Percentiles rank a stretch among this genome's conserved stretches.
Evolutionary conservation across 2,329 filamentous ascomycete genomes (phyloP).

Genomic region (Phyllachora maydis): DNA sequence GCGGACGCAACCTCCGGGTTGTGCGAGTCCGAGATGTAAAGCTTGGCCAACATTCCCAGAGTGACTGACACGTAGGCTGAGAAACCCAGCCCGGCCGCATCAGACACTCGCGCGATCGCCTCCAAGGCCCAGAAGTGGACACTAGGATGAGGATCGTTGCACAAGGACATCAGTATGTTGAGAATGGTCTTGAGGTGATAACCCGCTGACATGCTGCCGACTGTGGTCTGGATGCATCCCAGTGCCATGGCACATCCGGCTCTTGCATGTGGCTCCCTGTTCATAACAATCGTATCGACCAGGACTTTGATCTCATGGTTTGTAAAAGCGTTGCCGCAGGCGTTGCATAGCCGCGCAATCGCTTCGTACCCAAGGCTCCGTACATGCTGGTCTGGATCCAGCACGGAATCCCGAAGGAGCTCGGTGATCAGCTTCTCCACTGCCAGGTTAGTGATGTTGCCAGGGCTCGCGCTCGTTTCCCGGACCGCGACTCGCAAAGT

Average conservation of each 20-base stretch:
- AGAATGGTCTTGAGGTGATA: constrained; percentile 93
- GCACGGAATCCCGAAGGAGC: constrained; percentile 47
- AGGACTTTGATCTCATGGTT: constrained; percentile 70
- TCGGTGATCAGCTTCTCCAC: constrained; percentile 77
- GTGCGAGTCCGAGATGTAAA: constrained; percentile 83
- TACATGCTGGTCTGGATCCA: constrained; percentile 70
- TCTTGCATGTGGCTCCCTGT: constrained; percentile 79
- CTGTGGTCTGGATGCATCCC: constrained; percentile 82
- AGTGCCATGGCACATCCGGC: constrained; percentile 89
- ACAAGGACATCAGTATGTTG: constrained; percentile 94
- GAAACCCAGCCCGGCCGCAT: constrained; percentile 83
- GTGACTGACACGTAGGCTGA: constrained; percentile 78
- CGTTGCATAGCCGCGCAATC: constrained; percentile 64
- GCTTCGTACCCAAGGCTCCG: constrained; percentile 72
- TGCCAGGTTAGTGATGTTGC: constrained; percentile 51
- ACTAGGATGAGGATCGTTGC: constrained; percentile 82
- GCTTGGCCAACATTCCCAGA: constrained; percentile 79
- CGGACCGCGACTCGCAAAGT: constrained; percentile 69
- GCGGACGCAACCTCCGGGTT: constrained; percentile 64
- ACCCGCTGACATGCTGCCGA: constrained; percentile 92
- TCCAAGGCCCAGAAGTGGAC: constrained; percentile 96
- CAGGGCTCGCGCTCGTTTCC: constrained; percentile 52
- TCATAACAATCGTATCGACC: constrained; percentile 83
- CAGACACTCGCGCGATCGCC: constrained; percentile 66
- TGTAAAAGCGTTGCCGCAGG: constrained; percentile 74